These are phyloP conservation scores for Passiflora organensis DNA, from an alignment of 345 rosid genomes.

Conservation along the genomic window DNA sequence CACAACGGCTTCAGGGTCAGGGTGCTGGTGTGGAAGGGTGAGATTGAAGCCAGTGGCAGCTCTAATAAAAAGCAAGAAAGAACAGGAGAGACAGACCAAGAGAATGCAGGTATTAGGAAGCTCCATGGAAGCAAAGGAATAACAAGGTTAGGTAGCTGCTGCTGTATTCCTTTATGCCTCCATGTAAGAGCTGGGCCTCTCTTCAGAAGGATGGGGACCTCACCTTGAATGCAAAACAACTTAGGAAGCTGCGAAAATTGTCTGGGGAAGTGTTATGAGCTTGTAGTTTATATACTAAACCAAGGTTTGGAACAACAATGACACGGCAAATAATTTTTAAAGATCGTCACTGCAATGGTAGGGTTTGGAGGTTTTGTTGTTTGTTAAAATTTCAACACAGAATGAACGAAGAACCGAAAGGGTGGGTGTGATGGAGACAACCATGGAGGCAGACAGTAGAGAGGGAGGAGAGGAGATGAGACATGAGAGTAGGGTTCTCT, in stretches of 20 bases:
- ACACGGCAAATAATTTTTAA: neutral
- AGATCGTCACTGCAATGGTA: neutral
- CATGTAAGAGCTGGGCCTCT: neutral
- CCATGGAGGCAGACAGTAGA: neutral
- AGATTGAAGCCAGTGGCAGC: constrained; percentile 17
- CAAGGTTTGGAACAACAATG: constrained; percentile 7
- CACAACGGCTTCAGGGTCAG: constrained; percentile 19
- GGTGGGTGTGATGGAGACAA: constrained; percentile 8
- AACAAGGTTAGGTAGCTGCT: neutral
- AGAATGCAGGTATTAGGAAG: constrained; percentile 38
- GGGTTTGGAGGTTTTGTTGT: neutral
- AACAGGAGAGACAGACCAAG: constrained; percentile 13
- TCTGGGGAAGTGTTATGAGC: constrained; percentile 22
- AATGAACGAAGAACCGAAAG: constrained; percentile 13
- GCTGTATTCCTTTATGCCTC: constrained; percentile 7
- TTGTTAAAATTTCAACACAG: constrained; percentile 4
- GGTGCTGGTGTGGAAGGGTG: constrained; percentile 20
- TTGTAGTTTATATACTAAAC: constrained; percentile 23
- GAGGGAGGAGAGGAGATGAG: constrained; percentile 1
- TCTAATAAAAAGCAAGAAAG: neutral
- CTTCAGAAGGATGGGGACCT: neutral
- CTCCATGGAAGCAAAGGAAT: constrained; percentile 21
- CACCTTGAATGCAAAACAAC: constrained; percentile 14
- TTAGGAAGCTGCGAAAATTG: constrained; percentile 15
- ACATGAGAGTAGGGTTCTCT: neutral